Evolutionary conservation across 345 rosid species (phyloP), one percentile per base, ranked within the genome.

Genomic region (Populus euphratica): DNA sequence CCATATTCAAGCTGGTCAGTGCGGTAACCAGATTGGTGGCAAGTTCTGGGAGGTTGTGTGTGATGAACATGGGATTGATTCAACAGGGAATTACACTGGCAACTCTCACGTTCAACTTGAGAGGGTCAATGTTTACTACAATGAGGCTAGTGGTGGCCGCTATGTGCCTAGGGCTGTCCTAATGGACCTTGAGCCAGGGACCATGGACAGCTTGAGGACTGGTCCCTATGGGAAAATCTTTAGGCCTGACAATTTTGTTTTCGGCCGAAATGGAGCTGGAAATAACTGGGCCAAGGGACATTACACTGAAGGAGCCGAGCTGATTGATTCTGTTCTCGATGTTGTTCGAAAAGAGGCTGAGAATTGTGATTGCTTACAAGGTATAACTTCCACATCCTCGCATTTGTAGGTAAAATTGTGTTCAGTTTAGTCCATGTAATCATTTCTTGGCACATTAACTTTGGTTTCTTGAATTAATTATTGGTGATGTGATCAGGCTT

Each of bases 241-340:
- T 76, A 79, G 94, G 80, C 94, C 94, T 29, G 94, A 90, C 72
- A 90, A 90, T 67, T 89, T 90, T 70, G 86, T 88, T 38, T 88
- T 87, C 16, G 91, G 91, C 52, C 90, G 85, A 78, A 85, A 85
- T 79, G 91, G 91, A 8, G 91, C 91, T 18, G 91, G 91, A 43
- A 88, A 88, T 77, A 88, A 88, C 76, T 88, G 91, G 91, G 91
- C 90, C 8, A 88, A 88, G 73, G 91, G 91, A 23, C 91, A 88
- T 75, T 88, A 88, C 80, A 88, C 91, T 2, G 91, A 88, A 73
- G 91, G 91, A 39, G 91, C 91, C 36, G 91, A 86, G 56, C 78
- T 88, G 81, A 88, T 88, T 47, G 91, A 88, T 74, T 82, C 90
- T 8, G 90, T 88, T 70, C 89, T 88, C 20, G 91, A 88, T 72